Percentiles rank a stretch among this genome's conserved stretches.
These are phyloP conservation scores for Aureobasidium sp. DNA, from an alignment of 2,329 filamentous ascomycete species.

Conservation along the genomic window DNA sequence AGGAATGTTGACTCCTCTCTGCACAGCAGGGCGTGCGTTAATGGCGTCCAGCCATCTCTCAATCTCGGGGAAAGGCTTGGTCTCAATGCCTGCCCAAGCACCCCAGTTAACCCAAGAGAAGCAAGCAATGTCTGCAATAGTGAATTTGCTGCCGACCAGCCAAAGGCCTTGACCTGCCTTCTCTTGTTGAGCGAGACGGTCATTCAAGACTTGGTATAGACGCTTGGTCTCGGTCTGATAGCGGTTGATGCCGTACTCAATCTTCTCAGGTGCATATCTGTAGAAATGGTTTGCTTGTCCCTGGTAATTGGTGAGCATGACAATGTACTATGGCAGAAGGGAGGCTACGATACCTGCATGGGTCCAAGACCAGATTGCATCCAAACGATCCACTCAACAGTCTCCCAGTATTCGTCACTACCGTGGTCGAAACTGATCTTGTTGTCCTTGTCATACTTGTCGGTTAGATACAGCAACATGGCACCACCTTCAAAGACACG, in stretches of 20 bases:
- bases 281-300: slow-evolving; percentile 45
- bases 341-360: slow-evolving; percentile 29
- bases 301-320: slow-evolving; percentile 6
- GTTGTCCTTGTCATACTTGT: slow-evolving; percentile 36
- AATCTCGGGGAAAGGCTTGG: slow-evolving; percentile 26
- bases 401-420: slow-evolving; percentile 37
- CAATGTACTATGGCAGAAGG: not conserved
- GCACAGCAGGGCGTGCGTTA: slow-evolving; percentile 27
- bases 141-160: slow-evolving; percentile 41
- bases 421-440: slow-evolving; percentile 40
- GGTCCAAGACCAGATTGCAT: slow-evolving; percentile 36
- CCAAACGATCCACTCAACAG: slow-evolving; percentile 41
- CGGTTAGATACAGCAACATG: slow-evolving; percentile 40
- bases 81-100: slow-evolving; percentile 32
- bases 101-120: slow-evolving; percentile 42
- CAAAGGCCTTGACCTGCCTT: slow-evolving; percentile 30
- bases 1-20: slow-evolving; percentile 31
- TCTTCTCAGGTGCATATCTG: slow-evolving; percentile 37
- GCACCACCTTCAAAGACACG: slow-evolving; percentile 40
- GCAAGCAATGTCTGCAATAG: slow-evolving; percentile 42
- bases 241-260: slow-evolving; percentile 40
- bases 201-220: slow-evolving; percentile 41
- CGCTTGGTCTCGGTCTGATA: slow-evolving; percentile 44
- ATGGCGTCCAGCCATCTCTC: slow-evolving; percentile 30
- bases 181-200: slow-evolving; percentile 29